Evolutionary conservation across 108 stramenopile species (phyloP), one percentile per base, ranked within the genome.

Genomic region (Discostella pseudostelligera): DNA sequence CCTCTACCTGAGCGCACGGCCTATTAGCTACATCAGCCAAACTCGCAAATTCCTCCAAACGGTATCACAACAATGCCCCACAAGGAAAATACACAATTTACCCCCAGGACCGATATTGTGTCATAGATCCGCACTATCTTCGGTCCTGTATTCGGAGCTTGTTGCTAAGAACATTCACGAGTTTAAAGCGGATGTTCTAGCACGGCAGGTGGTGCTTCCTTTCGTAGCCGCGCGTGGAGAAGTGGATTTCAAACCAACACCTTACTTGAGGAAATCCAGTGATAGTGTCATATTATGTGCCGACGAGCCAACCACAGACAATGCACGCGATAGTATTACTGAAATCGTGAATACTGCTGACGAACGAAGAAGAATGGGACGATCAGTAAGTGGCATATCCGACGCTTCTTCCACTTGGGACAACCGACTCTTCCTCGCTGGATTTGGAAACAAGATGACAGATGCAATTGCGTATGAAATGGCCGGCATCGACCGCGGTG

Each of bases 101-200:
- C 93, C 93, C n/a, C 61, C 56, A 1, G 93, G 93, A 1, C 83
- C 87, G 1, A 62, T 89, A 8, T 68, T 94, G 60, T 88, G 87
- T 54, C 87, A 90, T 56, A 59, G 69, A n/a, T 88, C 86, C 5
- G 71, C 74, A 2, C 53, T 90, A 36, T 65, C 76, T 24, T 69
- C 76, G 28, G 83, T 94, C 1, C 61, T 94, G 28, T 64, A 78
- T 35, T 83, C 87, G 35, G 93, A 94, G 68, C 61, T 93, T 2
- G 70, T 90, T 10, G 57, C 76, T 21, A 82, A 84, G 46, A 67
- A 78, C 46, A 74, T 83, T 4, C 76, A 83, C 35, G 46, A 71
- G n/a, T 90, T 90, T 73, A 94, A 94, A 67, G 72, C 82, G 10
- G 83, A 86, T 45, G 80, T 82, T 5, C 55, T 94, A 42, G 66